Evolutionary conservation across 2,329 filamentous ascomycete species (phyloP).

Genomic region (Fusarium austroafricanum): DNA sequence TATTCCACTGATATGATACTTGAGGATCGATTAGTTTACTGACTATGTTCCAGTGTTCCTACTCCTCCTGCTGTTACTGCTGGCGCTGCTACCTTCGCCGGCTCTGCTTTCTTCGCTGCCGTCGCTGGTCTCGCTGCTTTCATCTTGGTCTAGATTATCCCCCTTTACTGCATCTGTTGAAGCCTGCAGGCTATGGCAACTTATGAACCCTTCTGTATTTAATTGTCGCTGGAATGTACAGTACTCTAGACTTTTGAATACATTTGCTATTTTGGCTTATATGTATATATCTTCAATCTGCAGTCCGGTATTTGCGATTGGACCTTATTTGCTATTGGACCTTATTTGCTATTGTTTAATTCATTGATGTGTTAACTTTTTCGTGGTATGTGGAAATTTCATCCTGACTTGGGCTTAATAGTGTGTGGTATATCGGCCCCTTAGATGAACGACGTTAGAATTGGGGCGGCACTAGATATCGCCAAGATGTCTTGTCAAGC

Average conservation of each 20-base stretch:
- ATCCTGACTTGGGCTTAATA: no score
- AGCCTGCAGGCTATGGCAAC: conserved; percentile 56
- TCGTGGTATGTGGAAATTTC: no score
- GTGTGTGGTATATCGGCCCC: background rate
- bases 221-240: conserved; percentile 52
- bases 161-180: conserved; percentile 50
- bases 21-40: conserved; percentile 28
- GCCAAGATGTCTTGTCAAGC: conserved; percentile 20
- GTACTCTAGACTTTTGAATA: conserved; percentile 54
- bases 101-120: conserved; percentile 66
- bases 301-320: conserved; percentile 43
- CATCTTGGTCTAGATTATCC: conserved; percentile 64
- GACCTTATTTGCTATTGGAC: conserved; percentile 11
- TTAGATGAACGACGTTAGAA: conserved; percentile 1
- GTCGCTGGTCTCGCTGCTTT: conserved; percentile 66
- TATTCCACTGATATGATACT: conserved; percentile 2
- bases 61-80: conserved; percentile 57
- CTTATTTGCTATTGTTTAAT: conserved; percentile 17
- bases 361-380: background rate
- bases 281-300: conserved; percentile 60
- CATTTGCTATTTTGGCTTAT: conserved; percentile 45
- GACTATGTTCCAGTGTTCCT: conserved; percentile 15
- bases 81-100: conserved; percentile 64
- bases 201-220: conserved; percentile 51
- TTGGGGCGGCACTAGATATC: background rate